These are phyloP conservation scores for Cladophialophora exuberans DNA, from an alignment of 2,329 filamentous ascomycete species.

Conservation along the genomic window DNA sequence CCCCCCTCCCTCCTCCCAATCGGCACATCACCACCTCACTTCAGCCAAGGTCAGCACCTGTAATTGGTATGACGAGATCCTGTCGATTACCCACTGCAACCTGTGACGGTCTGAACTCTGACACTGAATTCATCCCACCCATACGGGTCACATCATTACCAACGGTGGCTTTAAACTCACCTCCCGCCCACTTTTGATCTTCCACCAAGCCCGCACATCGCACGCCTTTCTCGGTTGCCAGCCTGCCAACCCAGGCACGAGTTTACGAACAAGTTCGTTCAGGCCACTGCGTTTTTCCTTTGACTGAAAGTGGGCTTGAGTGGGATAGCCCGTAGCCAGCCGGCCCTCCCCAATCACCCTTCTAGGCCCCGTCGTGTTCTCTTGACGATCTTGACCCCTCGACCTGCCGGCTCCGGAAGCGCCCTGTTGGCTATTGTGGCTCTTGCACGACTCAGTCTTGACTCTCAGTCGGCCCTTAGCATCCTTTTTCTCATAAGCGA, in stretches of 20 bases:
- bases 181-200: conserved; percentile 32
- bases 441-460: conserved; percentile 12
- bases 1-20: background rate
- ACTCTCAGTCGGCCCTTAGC: conserved; percentile 11
- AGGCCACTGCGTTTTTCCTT: conserved; percentile 6
- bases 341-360: conserved; percentile 9
- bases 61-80: conserved; percentile 3
- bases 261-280: conserved; percentile 10
- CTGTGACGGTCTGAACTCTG: background rate
- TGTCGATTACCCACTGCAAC: conserved; percentile 7
- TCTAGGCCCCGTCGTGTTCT: conserved; percentile 2
- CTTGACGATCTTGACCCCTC: conserved; percentile 23
- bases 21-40: background rate
- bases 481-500: conserved; percentile 17
- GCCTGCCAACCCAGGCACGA: conserved; percentile 18
- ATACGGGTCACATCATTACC: conserved; percentile 4
- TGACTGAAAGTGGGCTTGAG: conserved; percentile 13
- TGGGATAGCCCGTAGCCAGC: conserved; percentile 16
- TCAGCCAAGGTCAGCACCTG: conserved; percentile 1
- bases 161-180: conserved; percentile 28
- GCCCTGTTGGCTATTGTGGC: conserved; percentile 18
- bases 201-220: conserved; percentile 29
- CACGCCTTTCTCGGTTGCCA: conserved; percentile 14
- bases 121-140: conserved; percentile 13
- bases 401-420: conserved; percentile 23